Base-by-base conservation (phyloP, 2,329 filamentous ascomycete genomes). In the Diaporthe capsici region DNA sequence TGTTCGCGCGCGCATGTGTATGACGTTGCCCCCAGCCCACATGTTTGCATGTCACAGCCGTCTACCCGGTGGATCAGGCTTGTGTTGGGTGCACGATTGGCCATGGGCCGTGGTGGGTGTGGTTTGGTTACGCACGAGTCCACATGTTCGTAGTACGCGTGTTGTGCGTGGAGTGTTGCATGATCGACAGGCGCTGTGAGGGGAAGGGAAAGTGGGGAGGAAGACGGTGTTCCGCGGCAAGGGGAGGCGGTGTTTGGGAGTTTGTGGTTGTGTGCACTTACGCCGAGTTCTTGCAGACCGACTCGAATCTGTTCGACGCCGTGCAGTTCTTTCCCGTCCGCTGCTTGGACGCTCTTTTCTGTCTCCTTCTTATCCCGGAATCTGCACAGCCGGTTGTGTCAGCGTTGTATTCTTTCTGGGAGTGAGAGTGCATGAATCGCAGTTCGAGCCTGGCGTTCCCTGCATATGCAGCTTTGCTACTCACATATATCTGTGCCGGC, bases 331-430 rank as follows among this genome's bases (percentile, higher is more conserved):
- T 95, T 94, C 25, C 97, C 96, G 80, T 98, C 95, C 1, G 93
- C 88, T 5, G 91, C 94, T 6, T 94, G 90, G 1, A 98, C 94
- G 73, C 92, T 93, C 87, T 98, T 98, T 86, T 98, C 97, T 0
- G 93, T 95, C 74, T 91, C 88, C 15, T 93, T 89, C 87, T 97
- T 98, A 76, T 98, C 95, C 20, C 97, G 91, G 86, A 99, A 98
- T 1, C 73, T 75, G 57, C 22, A 15, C 13, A 13, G 51, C 20
- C 28, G 31, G 2, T 49, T 7, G 25, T 20, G 67, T 75, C 9
- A 75, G 58, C 39, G 6, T 39, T 13, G 1, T 7, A 2, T 25
- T 44, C 10, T 39, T 55, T 13, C 12, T 51, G 39, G 15, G 20
- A 28, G 47, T 58, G 15, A 34, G 15, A n/a, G 8, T 58, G n/a